Evolutionary conservation across 768 basidiomycete species (phyloP), one percentile per base, ranked within the genome.

Genomic region (Kondoa subrosea): DNA sequence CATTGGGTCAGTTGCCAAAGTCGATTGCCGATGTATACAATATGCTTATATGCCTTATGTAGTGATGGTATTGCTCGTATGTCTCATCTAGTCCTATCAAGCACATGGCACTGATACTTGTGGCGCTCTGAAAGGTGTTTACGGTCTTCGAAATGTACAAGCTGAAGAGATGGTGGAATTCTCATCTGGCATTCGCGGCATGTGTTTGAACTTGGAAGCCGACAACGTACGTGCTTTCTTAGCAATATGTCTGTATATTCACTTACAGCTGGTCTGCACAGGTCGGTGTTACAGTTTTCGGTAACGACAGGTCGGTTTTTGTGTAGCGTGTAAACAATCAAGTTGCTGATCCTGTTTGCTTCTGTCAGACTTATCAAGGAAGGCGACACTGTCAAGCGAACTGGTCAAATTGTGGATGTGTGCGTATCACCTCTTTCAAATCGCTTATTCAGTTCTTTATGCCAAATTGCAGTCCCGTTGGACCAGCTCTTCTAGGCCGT

Each of bases 81-180:
- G 30, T 57, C 56, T 26, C n/a, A 21, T 3, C 56, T 14, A n/a
- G 40, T 27, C 25, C 2, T 40, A 57, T 21, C 30, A 66, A 21
- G 61, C 34, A 27, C 17, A 57, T 64, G 56, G 14, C 66, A 8
- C 14, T 60, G 58, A 12, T 60, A 30, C 26, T 27, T n/a, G 29
- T 4, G 16, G 2, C 2, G 21, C 73, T 74, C 74, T n/a, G n/a
- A n/a, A n/a, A 71, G 92, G 95, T 85, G 92, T 99, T 76, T 96
- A 92, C 77, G 95, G 95, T 82, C 85, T 99, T 77, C 87, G 81
- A 81, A 99, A 99, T 78, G 95, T 99, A 76, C 95, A 97, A 72
- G 71, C 79, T 91, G 95, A 99, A 82, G 95, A 99, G 85, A 99
- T 99, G 95, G 95, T 99, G 84, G 95, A 99, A 84, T 99, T 99